Evolutionary conservation across 2,329 filamentous ascomycete species (phyloP).

Genomic region (Calonectria hawksworthii): DNA sequence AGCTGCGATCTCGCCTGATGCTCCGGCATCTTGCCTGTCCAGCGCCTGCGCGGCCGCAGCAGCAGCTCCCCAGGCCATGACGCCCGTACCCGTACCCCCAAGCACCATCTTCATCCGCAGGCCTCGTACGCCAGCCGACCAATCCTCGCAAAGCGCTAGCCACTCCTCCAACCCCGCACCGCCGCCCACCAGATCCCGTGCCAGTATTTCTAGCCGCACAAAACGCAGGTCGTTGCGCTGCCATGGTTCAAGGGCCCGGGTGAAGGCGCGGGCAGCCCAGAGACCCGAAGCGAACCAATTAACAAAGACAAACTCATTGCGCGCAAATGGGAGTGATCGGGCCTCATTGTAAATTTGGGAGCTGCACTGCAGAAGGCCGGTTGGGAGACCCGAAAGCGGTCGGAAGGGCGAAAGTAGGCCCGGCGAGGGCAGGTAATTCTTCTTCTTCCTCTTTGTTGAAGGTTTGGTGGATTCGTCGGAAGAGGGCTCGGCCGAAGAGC

Average conservation of each 20-base stretch:
- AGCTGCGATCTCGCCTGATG: slow-evolving; percentile 33
- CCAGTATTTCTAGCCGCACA: slow-evolving; percentile 57
- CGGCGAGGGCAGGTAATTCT: neutral
- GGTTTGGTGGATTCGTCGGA: neutral
- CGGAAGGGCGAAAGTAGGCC: slow-evolving; percentile 50
- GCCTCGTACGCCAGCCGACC: slow-evolving; percentile 53
- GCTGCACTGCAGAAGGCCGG: slow-evolving; percentile 54
- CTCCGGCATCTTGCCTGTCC: slow-evolving; percentile 35
- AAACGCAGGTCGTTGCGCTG: slow-evolving; percentile 58
- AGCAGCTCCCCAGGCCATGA: slow-evolving; percentile 33
- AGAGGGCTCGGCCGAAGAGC: neutral
- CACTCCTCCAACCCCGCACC: slow-evolving; percentile 49
- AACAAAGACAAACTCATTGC: slow-evolving; percentile 62
- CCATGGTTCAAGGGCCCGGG: slow-evolving; percentile 54
- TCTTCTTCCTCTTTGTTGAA: neutral
- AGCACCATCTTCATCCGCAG: slow-evolving; percentile 56
- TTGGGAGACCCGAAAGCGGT: slow-evolving; percentile 57
- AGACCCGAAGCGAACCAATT: slow-evolving; percentile 62
- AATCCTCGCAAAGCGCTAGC: slow-evolving; percentile 53
- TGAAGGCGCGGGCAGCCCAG: slow-evolving; percentile 56
- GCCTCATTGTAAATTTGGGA: slow-evolving; percentile 60
- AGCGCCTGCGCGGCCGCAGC: slow-evolving; percentile 38
- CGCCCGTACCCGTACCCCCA: slow-evolving; percentile 29
- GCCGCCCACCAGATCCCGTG: slow-evolving; percentile 51
- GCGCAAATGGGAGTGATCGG: slow-evolving; percentile 55